Evolutionary conservation across 2,329 filamentous ascomycete species (phyloP).

Genomic region (Penicillium italicum): DNA sequence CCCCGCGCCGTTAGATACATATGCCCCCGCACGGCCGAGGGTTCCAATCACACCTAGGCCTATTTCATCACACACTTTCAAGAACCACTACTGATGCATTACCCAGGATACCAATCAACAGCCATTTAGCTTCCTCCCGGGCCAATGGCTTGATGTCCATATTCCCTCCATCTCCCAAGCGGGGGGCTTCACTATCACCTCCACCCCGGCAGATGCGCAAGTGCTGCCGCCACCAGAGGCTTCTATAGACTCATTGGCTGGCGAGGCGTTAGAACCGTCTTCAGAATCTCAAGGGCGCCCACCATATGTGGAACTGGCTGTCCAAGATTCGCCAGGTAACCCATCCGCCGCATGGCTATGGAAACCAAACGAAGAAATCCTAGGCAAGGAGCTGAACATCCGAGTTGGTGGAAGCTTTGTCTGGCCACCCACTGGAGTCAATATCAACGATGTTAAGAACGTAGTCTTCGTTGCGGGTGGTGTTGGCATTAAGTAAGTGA

Average conservation of each 20-base stretch:
- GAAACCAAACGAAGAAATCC: conserved; percentile 54
- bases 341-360: conserved; percentile 75
- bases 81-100: background rate
- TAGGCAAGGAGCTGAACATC: conserved; percentile 59
- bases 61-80: background rate
- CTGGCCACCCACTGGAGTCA: conserved; percentile 59
- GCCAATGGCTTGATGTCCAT: conserved; percentile 85
- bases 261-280: conserved; percentile 21
- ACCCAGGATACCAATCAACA: conserved; percentile 26
- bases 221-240: conserved; percentile 26
- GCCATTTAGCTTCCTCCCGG: conserved; percentile 64
- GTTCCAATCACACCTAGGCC: background rate
- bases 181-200: conserved; percentile 87
- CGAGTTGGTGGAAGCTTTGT: conserved; percentile 77
- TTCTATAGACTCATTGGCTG: conserved; percentile 14
- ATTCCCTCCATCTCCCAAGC: conserved; percentile 66
- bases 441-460: conserved; percentile 49
- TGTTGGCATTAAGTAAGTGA: conserved; percentile 69
- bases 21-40: background rate
- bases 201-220: conserved; percentile 58
- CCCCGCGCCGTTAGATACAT: background rate
- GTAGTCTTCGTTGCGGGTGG: conserved; percentile 76
- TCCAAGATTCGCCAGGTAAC: conserved; percentile 68
- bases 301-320: conserved; percentile 70
- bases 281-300: conserved; percentile 26